Evolutionary conservation across 2,329 filamentous ascomycete species (phyloP).

Genomic region (Sporothrix mexicana): DNA sequence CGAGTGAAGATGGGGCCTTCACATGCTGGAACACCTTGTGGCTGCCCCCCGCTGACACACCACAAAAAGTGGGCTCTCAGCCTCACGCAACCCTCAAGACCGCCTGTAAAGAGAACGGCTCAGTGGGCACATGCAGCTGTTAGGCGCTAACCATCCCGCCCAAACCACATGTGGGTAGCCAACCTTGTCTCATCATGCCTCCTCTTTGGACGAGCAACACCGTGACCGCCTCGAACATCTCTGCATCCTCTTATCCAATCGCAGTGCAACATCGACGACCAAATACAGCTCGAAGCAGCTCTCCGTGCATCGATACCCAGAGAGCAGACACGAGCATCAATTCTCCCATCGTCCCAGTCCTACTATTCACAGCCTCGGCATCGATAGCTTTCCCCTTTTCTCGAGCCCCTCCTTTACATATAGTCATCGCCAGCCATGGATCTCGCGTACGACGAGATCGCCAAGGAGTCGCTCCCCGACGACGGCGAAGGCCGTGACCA

Average conservation of each 20-base stretch:
- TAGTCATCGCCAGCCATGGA: constrained; percentile 68
- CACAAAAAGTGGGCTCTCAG: constrained; percentile 1
- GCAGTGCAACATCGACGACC: background rate
- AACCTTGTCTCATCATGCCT: constrained; percentile 24
- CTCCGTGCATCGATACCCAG: background rate
- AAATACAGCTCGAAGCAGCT: background rate
- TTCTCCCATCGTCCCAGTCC: no score
- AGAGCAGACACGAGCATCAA: background rate
- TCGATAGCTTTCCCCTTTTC: background rate
- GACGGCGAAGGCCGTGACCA: constrained; percentile 55
- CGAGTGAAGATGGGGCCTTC: background rate
- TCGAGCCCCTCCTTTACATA: background rate
- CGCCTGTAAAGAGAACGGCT: background rate
- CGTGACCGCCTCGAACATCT: constrained; percentile 30
- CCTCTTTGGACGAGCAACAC: constrained; percentile 9
- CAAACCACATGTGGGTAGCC: constrained; percentile 30
- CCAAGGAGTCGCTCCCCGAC: constrained; percentile 75
- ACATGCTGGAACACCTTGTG: background rate
- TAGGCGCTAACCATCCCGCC: constrained; percentile 25
- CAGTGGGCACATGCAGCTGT: constrained; percentile 1
- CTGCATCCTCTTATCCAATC: constrained; percentile 26
- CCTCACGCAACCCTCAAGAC: background rate
- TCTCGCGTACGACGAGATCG: constrained; percentile 95
- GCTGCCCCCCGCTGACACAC: constrained; percentile 24
- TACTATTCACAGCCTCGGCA: background rate